Base-by-base conservation (phyloP, 257 asterid species). In the Nyctanthes arbortristis region DNA sequence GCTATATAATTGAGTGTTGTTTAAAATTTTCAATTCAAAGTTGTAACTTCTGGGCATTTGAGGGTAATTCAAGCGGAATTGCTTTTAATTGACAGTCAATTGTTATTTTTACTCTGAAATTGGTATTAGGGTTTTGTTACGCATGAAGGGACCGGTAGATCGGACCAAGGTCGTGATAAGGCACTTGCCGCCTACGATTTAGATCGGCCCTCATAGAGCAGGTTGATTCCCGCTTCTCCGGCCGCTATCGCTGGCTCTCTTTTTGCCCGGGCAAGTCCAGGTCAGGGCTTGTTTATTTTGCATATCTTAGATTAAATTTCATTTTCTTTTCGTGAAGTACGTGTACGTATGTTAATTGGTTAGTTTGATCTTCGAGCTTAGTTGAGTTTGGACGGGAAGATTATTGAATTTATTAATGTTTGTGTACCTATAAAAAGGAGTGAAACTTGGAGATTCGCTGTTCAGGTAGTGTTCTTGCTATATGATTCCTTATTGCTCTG, bases 101-200 rank as follows among this genome's bases (percentile, higher is more conserved):
- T 59, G 54, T 62, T 67, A 28, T 39, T 58, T 6, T 58, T 6
- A 73, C 73, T 69, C 69, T 35, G 68, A 80, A 75, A 78, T 69
- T 49, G 73, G 74, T 74, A 20, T 81, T 87, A 86, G 96, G 96
- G 92, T 83, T 85, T 73, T 80, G 66, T 71, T 71, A 69, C 84
- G 85, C 83, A 91, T 94, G 99, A 94, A 88, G 93, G 96, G 97
- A 36, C 84, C 84, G 78, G 75, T 87, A 78, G 97, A 89, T 94
- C 96, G 96, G 68, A 88, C 97, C 52, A 94, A 91, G 87, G 96
- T 88, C 80, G 97, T 94, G 95, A 82, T 94, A 74, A 95, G 99
- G 85, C 99, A 88, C 96, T 88, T 92, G 89, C 99, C 98, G 84
- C 96, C 99, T 57, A 78, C 94, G 76, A 87, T 94, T 89, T 63